Conservation (phyloP, 2,329 filamentous ascomycete species). For the Coniochaeta sp. region DNA sequence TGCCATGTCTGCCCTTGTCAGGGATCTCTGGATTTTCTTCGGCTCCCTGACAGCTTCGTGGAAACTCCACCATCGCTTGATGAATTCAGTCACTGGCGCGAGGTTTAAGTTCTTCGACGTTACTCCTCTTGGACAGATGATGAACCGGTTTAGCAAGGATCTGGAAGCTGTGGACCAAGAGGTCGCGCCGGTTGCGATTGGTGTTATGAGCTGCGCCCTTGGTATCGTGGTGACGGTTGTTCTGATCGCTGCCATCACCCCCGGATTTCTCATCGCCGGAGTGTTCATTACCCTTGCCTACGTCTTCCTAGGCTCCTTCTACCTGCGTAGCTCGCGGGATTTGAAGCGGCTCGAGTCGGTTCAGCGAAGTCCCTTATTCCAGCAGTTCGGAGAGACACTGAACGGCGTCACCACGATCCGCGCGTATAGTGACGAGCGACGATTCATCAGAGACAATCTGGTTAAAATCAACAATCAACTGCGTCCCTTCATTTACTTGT, state of each 20-base stretch:
- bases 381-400: slow-evolving; percentile 95
- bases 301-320: slow-evolving; percentile 75
- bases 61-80: slow-evolving; percentile 71
- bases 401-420: slow-evolving; percentile 94
- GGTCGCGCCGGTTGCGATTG: slow-evolving; percentile 84
- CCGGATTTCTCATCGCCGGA: slow-evolving; percentile 80
- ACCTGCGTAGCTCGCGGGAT: slow-evolving; percentile 87
- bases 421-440: slow-evolving; percentile 87
- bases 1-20: slow-evolving; percentile 70
- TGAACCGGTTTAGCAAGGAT: slow-evolving; percentile 98
- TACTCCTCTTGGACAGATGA: slow-evolving; percentile 89
- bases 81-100: slow-evolving; percentile 73
- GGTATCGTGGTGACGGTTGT: slow-evolving; percentile 76
- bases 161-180: slow-evolving; percentile 93
- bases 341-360: slow-evolving; percentile 92
- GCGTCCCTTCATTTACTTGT: slow-evolving; percentile 90
- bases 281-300: slow-evolving; percentile 80
- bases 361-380: slow-evolving; percentile 88
- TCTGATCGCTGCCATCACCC: slow-evolving; percentile 82
- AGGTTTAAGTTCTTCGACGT: slow-evolving; percentile 98
- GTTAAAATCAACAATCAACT: slow-evolving; percentile 81
- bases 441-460: slow-evolving; percentile 90
- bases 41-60: slow-evolving; percentile 84
- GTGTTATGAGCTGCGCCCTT: slow-evolving; percentile 56
- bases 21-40: slow-evolving; percentile 86